Evolutionary conservation across 2,329 filamentous ascomycete genomes (phyloP).

Genomic region (Fonsecaea monophora): DNA sequence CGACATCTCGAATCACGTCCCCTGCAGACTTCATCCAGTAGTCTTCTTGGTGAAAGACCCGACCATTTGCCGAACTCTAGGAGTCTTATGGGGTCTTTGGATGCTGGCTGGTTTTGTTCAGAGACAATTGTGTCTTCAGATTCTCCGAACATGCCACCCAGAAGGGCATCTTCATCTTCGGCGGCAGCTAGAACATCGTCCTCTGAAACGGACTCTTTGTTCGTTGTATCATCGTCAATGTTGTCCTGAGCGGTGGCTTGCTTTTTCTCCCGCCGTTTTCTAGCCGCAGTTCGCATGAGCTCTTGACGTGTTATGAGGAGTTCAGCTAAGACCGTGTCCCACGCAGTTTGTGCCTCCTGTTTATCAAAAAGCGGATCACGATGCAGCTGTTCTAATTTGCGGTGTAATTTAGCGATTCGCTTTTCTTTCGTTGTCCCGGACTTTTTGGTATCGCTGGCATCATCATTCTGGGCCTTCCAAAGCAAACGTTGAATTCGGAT

Average conservation of each 20-base stretch:
- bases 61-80: slow-evolving; percentile 85
- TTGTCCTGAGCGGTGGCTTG: slow-evolving; percentile 3
- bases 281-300: slow-evolving; percentile 45
- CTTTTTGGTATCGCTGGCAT: slow-evolving; percentile 46
- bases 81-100: slow-evolving; percentile 65
- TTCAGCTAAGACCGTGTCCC: slow-evolving; percentile 65
- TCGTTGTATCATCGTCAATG: not conserved
- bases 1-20: slow-evolving; percentile 73
- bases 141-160: slow-evolving; percentile 65
- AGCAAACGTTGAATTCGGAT: slow-evolving; percentile 73
- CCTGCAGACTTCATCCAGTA: slow-evolving; percentile 86
- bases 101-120: slow-evolving; percentile 1
- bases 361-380: slow-evolving; percentile 78
- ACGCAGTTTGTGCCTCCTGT: slow-evolving; percentile 68
- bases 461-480: slow-evolving; percentile 65
- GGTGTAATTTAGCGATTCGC: slow-evolving; percentile 67
- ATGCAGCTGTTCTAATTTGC: slow-evolving; percentile 78
- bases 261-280: slow-evolving; percentile 30
- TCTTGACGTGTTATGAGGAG: slow-evolving; percentile 63
- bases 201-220: slow-evolving; percentile 47
- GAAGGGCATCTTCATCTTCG: slow-evolving; percentile 53
- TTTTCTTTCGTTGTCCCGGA: slow-evolving; percentile 58
- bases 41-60: slow-evolving; percentile 75
- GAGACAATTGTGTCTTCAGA: slow-evolving; percentile 41
- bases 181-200: slow-evolving; percentile 33